These are phyloP conservation scores for Citrus cavaleriei DNA, from an alignment of 345 rosid genomes.

Conservation along the genomic window DNA sequence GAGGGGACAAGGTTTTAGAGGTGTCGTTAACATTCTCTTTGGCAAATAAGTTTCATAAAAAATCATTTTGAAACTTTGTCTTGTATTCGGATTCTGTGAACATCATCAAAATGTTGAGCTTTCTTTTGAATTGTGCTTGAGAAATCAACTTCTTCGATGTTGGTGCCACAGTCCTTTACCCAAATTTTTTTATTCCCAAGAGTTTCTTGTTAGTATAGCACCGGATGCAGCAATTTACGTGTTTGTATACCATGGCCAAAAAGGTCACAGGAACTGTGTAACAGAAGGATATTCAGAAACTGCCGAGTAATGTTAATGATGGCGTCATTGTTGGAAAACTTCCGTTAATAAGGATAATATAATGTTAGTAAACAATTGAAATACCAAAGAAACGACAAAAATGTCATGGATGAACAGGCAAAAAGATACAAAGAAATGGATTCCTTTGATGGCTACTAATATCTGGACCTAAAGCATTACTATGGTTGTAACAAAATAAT, in stretches of 20 bases:
- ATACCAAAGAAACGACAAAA: background rate
- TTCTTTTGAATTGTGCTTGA: background rate
- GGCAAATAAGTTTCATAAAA: conserved; percentile 20
- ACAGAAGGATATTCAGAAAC: background rate
- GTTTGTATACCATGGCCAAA: background rate
- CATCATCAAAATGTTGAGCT: background rate
- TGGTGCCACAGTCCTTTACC: too few relatives aligned
- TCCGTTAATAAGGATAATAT: background rate
- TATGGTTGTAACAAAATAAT: background rate
- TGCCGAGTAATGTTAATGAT: background rate
- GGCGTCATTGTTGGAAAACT: background rate
- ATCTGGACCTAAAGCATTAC: background rate
- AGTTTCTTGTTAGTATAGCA: background rate
- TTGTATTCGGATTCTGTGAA: background rate
- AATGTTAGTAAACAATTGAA: background rate
- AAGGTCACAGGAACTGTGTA: background rate
- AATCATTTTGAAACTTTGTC: background rate
- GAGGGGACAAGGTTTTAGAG: conserved; percentile 42
- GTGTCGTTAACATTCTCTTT: conserved; percentile 48
- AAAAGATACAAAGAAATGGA: background rate
- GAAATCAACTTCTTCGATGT: background rate
- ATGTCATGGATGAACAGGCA: background rate
- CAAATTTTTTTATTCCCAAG: background rate
- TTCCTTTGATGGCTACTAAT: conserved; percentile 2
- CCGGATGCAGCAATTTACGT: background rate